Evolutionary conservation across 2,329 filamentous ascomycete species (phyloP).

Genomic region (Colletotrichum ledebouriae): DNA sequence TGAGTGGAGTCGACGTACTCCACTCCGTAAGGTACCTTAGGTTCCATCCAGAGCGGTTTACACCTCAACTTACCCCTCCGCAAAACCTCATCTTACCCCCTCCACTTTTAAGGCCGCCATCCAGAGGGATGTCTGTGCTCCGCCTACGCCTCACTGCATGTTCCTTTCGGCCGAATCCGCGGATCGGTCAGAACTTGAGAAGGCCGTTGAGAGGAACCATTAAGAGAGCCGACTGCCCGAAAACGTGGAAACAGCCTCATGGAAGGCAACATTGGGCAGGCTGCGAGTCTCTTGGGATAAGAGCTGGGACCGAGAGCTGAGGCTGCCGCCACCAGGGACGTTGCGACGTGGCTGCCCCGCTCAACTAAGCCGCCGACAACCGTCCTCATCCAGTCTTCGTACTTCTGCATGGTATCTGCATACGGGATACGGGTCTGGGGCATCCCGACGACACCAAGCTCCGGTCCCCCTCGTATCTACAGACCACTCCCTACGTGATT

Average conservation of each 20-base stretch:
- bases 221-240: neutral
- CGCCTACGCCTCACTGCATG: neutral
- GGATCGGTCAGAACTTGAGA: neutral
- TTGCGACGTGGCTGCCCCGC: too few relatives aligned
- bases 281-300: too few relatives aligned
- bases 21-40: too few relatives aligned
- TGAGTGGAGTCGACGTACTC: too few relatives aligned
- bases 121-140: neutral
- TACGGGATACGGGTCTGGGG: neutral
- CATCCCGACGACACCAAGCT: neutral
- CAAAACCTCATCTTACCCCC: too few relatives aligned
- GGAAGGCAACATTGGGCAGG: neutral
- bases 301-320: conserved; percentile 1
- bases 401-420: neutral
- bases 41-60: too few relatives aligned
- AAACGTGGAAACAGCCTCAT: neutral
- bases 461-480: neutral
- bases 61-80: too few relatives aligned
- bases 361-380: too few relatives aligned
- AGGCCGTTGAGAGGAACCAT: neutral
- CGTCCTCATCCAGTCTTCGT: neutral
- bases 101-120: too few relatives aligned
- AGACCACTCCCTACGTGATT: neutral
- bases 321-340: neutral
- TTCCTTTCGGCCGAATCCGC: conserved; percentile 4